Base-by-base conservation (phyloP, 2,329 filamentous ascomycete genomes). In the Colletotrichum theobromicola region DNA sequence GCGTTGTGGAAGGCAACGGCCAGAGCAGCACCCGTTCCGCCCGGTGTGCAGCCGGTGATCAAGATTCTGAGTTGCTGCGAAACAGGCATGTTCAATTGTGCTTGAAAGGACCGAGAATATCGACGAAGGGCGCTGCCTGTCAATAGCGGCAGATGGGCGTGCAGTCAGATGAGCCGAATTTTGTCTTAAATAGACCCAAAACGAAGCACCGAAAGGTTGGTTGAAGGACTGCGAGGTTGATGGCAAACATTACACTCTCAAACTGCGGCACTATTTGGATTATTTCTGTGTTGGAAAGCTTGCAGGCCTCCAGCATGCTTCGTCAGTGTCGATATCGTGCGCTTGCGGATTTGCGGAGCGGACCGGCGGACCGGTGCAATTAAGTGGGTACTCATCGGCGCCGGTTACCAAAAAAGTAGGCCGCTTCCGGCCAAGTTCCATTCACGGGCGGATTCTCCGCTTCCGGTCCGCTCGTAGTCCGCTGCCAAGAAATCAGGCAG, bases 21-120 rank as follows among this genome's bases (percentile, higher is more conserved):
- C 0, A 82, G 65, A 8, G 80, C 76, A 21, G 79, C 77, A 42
- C 80, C 81, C 37, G 82, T 79, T 26, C 81, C 81, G 3, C 78
- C 78, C 13, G 74, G 76, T 10, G 76, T 77, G 68, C 80, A 81
- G n/a, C 79, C 80, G 0, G 80, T 80, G 30, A 81, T 66, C 4
- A 81, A 66, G 61, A 81, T 73, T 18, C 75, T 77, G 34, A 71
- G 68, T 24, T 66, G 57, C 18, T 6, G 3, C 7, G 30, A 0
- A 7, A n/a, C 10, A 61, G 30, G 21, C 57, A 61, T 61, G 6
- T 18, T 57, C 21, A 28, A 2, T 28, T 18, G 24, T 21, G 13
- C 4, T 9, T 1, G 10, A 7, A 50, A 28, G n/a, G n/a, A n/a
- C n/a, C n/a, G n/a, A n/a, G n/a, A n/a, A n/a, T n/a, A n/a, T n/a